Percentiles rank a stretch among this genome's conserved stretches.
Conservation (phyloP, 805 yeast species). For the Kazachstania bromeliacearum region DNA sequence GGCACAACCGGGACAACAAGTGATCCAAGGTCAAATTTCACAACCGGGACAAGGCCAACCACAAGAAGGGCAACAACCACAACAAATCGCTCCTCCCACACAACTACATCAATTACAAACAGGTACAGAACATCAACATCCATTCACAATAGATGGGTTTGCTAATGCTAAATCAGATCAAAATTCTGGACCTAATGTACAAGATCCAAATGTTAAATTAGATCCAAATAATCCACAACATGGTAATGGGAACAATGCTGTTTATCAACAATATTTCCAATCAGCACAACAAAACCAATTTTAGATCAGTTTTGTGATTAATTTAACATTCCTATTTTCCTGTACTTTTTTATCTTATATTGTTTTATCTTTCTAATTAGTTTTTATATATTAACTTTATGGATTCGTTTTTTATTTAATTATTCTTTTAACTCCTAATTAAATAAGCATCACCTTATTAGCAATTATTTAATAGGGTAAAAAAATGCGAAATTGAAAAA, state of each 20-base stretch:
- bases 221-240: conserved; percentile 10
- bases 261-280: conserved; percentile 55
- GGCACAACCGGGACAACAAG: conserved; percentile 1
- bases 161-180: background rate
- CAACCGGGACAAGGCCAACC: background rate
- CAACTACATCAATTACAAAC: conserved; percentile 5
- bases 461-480: too few relatives aligned
- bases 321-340: too few relatives aligned
- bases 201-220: background rate
- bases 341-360: too few relatives aligned
- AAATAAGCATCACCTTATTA: too few relatives aligned
- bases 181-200: background rate
- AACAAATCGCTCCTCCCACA: conserved; percentile 2
- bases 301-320: conserved; percentile 14
- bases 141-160: conserved; percentile 28
- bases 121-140: conserved; percentile 7
- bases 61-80: conserved; percentile 4
- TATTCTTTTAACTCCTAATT: too few relatives aligned
- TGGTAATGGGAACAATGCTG: conserved; percentile 43
- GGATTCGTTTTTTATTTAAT: too few relatives aligned
- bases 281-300: conserved; percentile 45
- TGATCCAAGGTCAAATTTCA: background rate
- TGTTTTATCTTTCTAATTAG: too few relatives aligned
- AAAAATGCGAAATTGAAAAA: too few relatives aligned
- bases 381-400: too few relatives aligned